These are phyloP conservation scores for Claviceps fusiformis DNA, from an alignment of 2,329 filamentous ascomycete genomes.

Conservation along the genomic window DNA sequence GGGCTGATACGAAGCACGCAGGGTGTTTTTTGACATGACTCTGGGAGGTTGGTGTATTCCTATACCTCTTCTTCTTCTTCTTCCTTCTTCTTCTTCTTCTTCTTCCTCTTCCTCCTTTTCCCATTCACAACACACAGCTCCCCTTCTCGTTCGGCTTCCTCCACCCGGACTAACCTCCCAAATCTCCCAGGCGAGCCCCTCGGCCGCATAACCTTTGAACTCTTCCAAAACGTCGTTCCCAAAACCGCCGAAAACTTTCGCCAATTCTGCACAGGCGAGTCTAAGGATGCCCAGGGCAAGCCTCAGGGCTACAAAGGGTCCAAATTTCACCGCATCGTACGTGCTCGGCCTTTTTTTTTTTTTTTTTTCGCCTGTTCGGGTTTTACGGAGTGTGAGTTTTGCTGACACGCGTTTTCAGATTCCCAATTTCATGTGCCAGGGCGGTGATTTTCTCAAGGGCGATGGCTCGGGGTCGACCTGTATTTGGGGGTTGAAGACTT, in stretches of 20 bases:
- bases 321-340: constrained; percentile 86
- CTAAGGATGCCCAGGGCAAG: constrained; percentile 60
- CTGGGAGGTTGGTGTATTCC: constrained; percentile 49
- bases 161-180: background rate
- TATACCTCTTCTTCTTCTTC: background rate
- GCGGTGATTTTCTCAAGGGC: constrained; percentile 87
- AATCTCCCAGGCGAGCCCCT: constrained; percentile 61
- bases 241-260: constrained; percentile 94
- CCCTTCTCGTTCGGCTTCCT: background rate
- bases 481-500: constrained; percentile 76
- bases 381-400: too few species aligned
- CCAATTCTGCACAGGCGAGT: constrained; percentile 91
- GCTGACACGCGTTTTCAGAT: constrained; percentile 42
- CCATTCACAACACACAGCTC: background rate
- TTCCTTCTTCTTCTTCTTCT: background rate
- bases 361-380: too few species aligned
- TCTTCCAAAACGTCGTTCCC: constrained; percentile 74
- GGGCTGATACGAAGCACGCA: constrained; percentile 10
- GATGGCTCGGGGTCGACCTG: constrained; percentile 79
- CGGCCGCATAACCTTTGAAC: constrained; percentile 77
- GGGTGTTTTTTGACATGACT: constrained; percentile 66
- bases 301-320: constrained; percentile 89
- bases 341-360: constrained; percentile 14
- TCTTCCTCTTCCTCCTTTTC: too few species aligned
- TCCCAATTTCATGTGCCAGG: constrained; percentile 94